These are phyloP conservation scores for Tremella mesenterica DNA, from an alignment of 768 basidiomycete species.

Conservation along the genomic window DNA sequence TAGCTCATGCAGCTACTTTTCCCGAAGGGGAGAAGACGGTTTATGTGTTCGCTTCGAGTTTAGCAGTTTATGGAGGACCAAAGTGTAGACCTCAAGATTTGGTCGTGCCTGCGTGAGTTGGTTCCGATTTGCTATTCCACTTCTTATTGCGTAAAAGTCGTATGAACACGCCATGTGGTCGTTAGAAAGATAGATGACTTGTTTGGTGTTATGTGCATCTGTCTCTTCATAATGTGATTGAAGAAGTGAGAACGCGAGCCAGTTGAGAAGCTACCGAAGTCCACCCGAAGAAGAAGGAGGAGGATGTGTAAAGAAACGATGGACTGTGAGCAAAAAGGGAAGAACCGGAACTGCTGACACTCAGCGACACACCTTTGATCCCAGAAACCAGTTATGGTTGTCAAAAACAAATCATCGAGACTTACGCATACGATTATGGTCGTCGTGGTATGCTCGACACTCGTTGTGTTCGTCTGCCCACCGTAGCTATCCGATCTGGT, in stretches of 20 bases:
- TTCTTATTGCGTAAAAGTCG: no score
- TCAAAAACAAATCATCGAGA: constrained; percentile 42
- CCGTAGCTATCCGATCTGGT: constrained; percentile 42
- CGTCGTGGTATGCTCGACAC: constrained; percentile 42
- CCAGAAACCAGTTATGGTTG: constrained; percentile 43
- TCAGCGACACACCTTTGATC: constrained; percentile 38
- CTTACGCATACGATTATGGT: constrained; percentile 43
- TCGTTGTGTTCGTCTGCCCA: constrained; percentile 40
- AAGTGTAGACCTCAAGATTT: constrained; percentile 33
- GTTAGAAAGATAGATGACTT: no score
- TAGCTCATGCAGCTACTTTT: constrained; percentile 24
- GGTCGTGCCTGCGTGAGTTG: constrained; percentile 36
- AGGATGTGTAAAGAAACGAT: no score
- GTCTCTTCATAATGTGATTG: background rate
- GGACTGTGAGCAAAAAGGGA: no score
- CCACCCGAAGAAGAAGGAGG: no score
- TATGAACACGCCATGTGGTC: no score
- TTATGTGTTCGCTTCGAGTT: constrained; percentile 40
- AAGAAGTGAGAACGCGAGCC: background rate
- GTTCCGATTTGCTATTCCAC: no score
- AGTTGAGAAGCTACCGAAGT: no score
- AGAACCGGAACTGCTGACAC: background rate
- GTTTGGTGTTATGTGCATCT: no score
- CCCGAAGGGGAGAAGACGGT: constrained; percentile 26
- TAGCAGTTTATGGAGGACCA: constrained; percentile 43